A percentile compares a stretch with the other conserved stretches of the same genome.
Conservation (phyloP, 169 alveolate species). For the Cryptosporidium muris region DNA sequence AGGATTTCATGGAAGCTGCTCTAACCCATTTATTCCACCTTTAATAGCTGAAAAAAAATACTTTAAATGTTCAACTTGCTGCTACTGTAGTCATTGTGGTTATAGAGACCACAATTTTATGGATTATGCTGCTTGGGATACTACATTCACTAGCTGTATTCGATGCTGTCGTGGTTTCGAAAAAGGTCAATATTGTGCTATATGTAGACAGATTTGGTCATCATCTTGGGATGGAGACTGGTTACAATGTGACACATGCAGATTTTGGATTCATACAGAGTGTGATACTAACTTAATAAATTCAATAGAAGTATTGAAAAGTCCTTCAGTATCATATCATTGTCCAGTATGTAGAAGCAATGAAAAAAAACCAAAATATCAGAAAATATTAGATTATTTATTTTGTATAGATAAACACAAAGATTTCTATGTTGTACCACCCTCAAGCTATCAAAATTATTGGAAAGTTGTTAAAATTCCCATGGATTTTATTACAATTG, state of each 20-base stretch:
- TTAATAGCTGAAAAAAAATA: slow-evolving; percentile 32
- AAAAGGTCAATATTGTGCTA: slow-evolving; percentile 61
- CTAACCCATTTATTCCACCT: slow-evolving; percentile 51
- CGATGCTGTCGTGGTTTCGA: slow-evolving; percentile 59
- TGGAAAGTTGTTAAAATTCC: slow-evolving; percentile 67
- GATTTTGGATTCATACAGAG: slow-evolving; percentile 54
- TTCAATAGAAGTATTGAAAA: slow-evolving; percentile 39
- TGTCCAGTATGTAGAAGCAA: slow-evolving; percentile 69
- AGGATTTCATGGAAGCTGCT: slow-evolving; percentile 59
- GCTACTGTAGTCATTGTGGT: slow-evolving; percentile 55
- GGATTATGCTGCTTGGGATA: slow-evolving; percentile 62
- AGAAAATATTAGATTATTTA: slow-evolving; percentile 35
- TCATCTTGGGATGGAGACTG: slow-evolving; percentile 71
- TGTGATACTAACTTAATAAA: slow-evolving; percentile 33
- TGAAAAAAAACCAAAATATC: slow-evolving; percentile 19
- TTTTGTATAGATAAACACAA: slow-evolving; percentile 47
- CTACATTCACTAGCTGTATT: slow-evolving; percentile 44
- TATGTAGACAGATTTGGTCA: slow-evolving; percentile 59
- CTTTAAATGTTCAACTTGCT: slow-evolving; percentile 56
- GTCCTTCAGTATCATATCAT: neutral
- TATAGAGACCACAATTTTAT: slow-evolving; percentile 56
- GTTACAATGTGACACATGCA: slow-evolving; percentile 60
- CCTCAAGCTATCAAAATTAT: slow-evolving; percentile 60
- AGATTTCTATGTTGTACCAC: slow-evolving; percentile 44
- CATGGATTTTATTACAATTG: slow-evolving; percentile 42